Evolutionary conservation across 2,329 filamentous ascomycete genomes (phyloP).

Genomic region (Neurospora sp.): DNA sequence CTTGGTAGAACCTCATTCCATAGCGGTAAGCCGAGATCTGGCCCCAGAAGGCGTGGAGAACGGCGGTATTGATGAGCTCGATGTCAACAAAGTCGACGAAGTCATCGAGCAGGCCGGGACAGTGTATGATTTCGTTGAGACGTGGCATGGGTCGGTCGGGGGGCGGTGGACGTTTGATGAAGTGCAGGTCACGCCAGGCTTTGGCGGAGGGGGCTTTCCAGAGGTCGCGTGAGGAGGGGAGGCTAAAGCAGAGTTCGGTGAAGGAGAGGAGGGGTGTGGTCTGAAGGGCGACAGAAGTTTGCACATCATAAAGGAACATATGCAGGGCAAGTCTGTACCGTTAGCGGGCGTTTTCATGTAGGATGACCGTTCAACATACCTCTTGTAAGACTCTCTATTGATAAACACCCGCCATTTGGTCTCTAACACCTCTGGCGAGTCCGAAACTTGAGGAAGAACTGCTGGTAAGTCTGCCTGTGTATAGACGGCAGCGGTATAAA

Average conservation of each 20-base stretch:
- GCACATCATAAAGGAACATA: slow-evolving; percentile 18
- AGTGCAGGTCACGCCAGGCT: slow-evolving; percentile 18
- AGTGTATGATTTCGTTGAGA: slow-evolving; percentile 17
- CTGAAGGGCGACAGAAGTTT: slow-evolving; percentile 18
- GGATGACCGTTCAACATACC: slow-evolving; percentile 6
- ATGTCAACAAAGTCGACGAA: slow-evolving; percentile 19
- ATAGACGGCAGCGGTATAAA: slow-evolving; percentile 13
- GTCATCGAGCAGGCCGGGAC: slow-evolving; percentile 13
- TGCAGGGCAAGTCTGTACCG: slow-evolving; percentile 17
- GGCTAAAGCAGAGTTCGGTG: slow-evolving; percentile 17
- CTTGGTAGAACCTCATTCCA: slow-evolving; percentile 20
- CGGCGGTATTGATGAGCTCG: slow-evolving; percentile 21
- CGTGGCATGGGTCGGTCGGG: slow-evolving; percentile 12
- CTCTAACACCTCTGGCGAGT: slow-evolving; percentile 16
- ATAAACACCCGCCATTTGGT: slow-evolving; percentile 20
- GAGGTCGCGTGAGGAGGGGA: slow-evolving; percentile 18
- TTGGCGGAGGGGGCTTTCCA: slow-evolving; percentile 19
- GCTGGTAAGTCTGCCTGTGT: slow-evolving; percentile 12
- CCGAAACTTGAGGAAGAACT: slow-evolving; percentile 12
- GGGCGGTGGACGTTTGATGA: slow-evolving; percentile 14
- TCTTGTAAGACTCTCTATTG: slow-evolving; percentile 20
- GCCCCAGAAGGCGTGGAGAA: slow-evolving; percentile 23
- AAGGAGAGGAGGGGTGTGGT: slow-evolving; percentile 17
- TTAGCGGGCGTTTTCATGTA: not conserved
- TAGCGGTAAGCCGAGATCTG: slow-evolving; percentile 24